Base-by-base conservation (phyloP, 2,329 filamentous ascomycete genomes). In the Zasmidium cellare region DNA sequence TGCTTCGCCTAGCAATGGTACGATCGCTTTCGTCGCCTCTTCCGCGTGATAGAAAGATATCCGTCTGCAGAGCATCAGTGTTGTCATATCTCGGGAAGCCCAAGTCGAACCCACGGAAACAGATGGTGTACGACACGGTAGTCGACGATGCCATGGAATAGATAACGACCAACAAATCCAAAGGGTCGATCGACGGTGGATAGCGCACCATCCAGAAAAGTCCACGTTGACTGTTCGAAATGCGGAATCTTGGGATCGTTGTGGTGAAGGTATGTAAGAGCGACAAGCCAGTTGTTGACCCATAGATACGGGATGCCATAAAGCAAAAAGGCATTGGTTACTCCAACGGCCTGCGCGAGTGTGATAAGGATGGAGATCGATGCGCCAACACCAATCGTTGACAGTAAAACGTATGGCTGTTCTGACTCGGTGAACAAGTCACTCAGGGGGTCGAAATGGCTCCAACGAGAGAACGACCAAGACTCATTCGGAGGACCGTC, bases 191-290 rank as follows among this genome's bases (percentile, higher is more conserved):
- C 86, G 24, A 88, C 79, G 2, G 86, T 88, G 35, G 83, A 81
- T 14, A 84, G 75, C 2, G 85, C 84, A 23, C 86, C 86, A 65
- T 84, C 82, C 60, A 84, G 80, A 65, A 83, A 88, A 20, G 81
- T 84, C 85, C 85, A 88, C 55, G 77, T 76, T 18, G 81, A 78
- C 46, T 80, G 79, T 23, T 82, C 79, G 70, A 85, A 87, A 72
- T 87, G 82, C 18, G 81, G 81, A 50, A 86, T 76, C 2, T 74
- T 69, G 2, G 71, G 76, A 69, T 89, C 84, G 55, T 85, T 88
- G 79, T 90, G 87, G 74, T 90, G 87, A 19, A 90, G 85, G 74
- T 88, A 90, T 49, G 87, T 90, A 70, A 90, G 90, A 62, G 86
- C 86, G 19, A 90, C 86, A 54, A 89, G 79, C 86, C 86, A 89